Base-by-base conservation (phyloP, 768 basidiomycete species). In the Strobilomyces echinocephalus region DNA sequence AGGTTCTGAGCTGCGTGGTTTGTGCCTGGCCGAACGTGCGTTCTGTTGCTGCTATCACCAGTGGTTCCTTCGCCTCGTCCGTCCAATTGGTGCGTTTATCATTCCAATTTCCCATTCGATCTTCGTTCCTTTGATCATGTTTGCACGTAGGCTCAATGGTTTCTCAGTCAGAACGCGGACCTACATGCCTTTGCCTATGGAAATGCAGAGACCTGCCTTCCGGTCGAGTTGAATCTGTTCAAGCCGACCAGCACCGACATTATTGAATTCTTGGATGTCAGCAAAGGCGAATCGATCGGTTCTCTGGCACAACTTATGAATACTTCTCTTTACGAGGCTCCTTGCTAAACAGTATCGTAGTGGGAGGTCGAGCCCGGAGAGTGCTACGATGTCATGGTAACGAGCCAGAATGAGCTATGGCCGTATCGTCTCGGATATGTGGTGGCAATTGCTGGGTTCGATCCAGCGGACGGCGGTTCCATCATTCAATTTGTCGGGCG, bases 401-500 rank as follows among this genome's bases (percentile, higher is more conserved):
- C 64, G 4, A 59, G 59, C 4, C 15, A 4, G 7, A 48, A 61
- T 1, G 62, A 62, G 9, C 15, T 67, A 36, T 65, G 65, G 28
- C 28, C 4, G 28, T 28, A 28, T 8, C 28, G 28, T 8, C 28
- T 28, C 28, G 28, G 28, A 8, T 62, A 66, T 30, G 46, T 66
- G 18, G 38, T 63, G 18, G 56, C 64, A 44, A 41, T 65, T 21
- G n/a, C 47, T 12, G 60, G 60, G 5, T 67, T 67, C 24, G 60
- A 60, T 10, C 47, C 63, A 1, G 44, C 40, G 28, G 28, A 28
- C 28, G 28, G 28, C 8, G 28, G 8, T 28, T 8, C 28, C 28
- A 28, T 28, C 8, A 47, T 65, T 21, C 49, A 33, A 36, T 66
- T 58, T 18, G 38, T 58, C 31, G 56, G 46, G 40, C 54, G 53